Percentiles rank a stretch among this genome's conserved stretches.
phyloP scores from a whole-genome alignment of 371 early-diverging fungal species.

The Mucor sp. region DNA sequence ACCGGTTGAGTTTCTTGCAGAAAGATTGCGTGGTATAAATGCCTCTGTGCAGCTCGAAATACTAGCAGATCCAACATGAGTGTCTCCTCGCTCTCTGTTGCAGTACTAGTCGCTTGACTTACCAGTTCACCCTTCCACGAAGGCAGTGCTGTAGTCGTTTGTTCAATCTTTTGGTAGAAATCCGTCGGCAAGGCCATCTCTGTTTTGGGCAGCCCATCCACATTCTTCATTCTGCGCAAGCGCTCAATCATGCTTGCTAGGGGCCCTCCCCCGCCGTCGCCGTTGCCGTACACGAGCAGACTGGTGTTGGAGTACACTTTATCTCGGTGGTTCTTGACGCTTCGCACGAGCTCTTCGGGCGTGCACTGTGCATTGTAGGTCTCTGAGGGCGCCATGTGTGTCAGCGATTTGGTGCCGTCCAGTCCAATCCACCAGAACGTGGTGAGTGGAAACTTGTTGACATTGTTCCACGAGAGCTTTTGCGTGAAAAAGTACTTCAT shows the following conservation, averaged over 20 bases:
- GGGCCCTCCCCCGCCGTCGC: constrained; percentile 98
- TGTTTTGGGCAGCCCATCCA: constrained; percentile 77
- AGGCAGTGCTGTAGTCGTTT: constrained; percentile 66
- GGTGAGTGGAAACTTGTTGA: constrained; percentile 94
- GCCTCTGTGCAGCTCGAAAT: constrained; percentile 94
- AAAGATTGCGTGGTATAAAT: constrained; percentile 91
- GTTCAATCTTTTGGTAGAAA: constrained; percentile 81
- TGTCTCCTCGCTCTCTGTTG: neutral
- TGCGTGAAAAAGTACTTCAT: constrained; percentile 94
- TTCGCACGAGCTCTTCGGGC: constrained; percentile 33
- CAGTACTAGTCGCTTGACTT: constrained; percentile 16
- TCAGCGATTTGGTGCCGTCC: constrained; percentile 37
- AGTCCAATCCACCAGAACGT: constrained; percentile 77
- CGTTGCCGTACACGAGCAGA: constrained; percentile 89
- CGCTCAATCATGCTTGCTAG: constrained; percentile 82
- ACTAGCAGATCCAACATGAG: constrained; percentile 42
- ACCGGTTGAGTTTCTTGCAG: constrained; percentile 81
- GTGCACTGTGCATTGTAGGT: constrained; percentile 44
- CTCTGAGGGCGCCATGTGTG: constrained; percentile 43
- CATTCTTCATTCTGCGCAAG: constrained; percentile 67
- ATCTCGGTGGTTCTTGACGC: constrained; percentile 83
- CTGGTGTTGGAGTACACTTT: constrained; percentile 80
- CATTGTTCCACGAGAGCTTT: constrained; percentile 95
- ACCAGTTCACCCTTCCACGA: constrained; percentile 92
- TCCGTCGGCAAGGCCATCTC: constrained; percentile 69